Conservation (phyloP, 2,329 filamentous ascomycete species). For the Claviceps citrina region DNA sequence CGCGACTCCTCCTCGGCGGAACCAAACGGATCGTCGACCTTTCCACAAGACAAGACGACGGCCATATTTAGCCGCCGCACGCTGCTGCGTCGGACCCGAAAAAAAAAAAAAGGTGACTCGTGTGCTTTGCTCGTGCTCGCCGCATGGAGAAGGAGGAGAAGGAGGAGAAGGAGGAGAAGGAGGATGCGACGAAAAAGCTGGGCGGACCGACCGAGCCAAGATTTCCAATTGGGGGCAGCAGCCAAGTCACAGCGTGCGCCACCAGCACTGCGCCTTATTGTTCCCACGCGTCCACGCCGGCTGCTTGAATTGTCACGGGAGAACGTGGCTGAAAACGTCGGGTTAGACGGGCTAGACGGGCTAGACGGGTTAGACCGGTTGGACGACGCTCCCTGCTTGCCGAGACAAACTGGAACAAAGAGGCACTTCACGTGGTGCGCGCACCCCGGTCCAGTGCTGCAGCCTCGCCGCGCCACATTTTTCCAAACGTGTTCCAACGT, state of each 20-base stretch:
- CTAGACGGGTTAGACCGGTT: not conserved
- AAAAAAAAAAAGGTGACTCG: no score
- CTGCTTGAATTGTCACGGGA: not conserved
- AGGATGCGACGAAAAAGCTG: no score
- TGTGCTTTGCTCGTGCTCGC: no score
- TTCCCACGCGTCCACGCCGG: not conserved
- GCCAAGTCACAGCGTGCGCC: not conserved
- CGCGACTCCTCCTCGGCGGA: not conserved
- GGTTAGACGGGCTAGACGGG: no score
- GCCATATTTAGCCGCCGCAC: not conserved
- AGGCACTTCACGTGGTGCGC: not conserved
- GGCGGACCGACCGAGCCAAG: not conserved
- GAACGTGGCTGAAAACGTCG: conserved; percentile 1
- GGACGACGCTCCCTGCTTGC: not conserved
- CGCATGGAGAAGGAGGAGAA: no score
- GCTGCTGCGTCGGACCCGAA: not conserved
- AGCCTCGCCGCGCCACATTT: not conserved
- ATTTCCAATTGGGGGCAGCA: no score
- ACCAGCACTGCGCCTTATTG: conserved; percentile 4
- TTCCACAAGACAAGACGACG: not conserved
- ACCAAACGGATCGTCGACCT: not conserved
- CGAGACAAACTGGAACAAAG: conserved; percentile 1
- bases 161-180: no score
- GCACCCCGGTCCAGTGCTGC: not conserved
- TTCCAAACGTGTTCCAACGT: no score